These are phyloP conservation scores for Neonectria hederae DNA, from an alignment of 2,329 filamentous ascomycete species.

Conservation along the genomic window DNA sequence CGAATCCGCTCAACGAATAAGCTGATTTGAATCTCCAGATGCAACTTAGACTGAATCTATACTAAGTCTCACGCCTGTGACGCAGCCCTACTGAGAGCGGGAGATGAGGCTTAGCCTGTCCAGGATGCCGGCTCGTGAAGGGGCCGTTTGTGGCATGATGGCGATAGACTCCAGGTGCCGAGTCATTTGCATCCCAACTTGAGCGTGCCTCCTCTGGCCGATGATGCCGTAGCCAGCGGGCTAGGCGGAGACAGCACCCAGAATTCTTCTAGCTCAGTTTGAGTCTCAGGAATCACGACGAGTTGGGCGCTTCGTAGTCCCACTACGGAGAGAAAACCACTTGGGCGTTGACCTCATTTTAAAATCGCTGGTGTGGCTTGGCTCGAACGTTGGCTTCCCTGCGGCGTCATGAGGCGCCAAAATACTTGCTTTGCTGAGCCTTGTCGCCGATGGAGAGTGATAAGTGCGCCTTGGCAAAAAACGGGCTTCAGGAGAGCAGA, in stretches of 20 bases:
- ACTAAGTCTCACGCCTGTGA: not conserved
- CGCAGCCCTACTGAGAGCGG: not conserved
- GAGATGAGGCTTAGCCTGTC: not conserved
- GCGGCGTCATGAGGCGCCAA: not conserved
- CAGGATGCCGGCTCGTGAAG: not conserved
- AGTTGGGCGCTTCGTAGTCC: too few relatives aligned
- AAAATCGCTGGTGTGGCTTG: not conserved
- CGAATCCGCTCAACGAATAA: too few relatives aligned
- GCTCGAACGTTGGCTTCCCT: not conserved
- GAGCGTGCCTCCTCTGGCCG: too few relatives aligned
- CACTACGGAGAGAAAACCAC: not conserved
- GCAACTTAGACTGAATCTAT: too few relatives aligned
- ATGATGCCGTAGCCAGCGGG: not conserved
- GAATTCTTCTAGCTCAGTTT: not conserved
- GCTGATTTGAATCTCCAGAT: too few relatives aligned
- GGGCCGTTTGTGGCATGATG: not conserved
- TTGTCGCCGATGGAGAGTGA: not conserved
- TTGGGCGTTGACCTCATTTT: not conserved
- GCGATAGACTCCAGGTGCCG: not conserved
- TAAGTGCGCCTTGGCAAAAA: not conserved
- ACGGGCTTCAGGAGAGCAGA: not conserved
- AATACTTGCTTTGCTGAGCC: not conserved
- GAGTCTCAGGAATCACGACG: not conserved
- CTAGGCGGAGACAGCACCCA: not conserved
- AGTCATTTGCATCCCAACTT: too few relatives aligned